A percentile compares a stretch with the other conserved stretches of the same genome.
Conservation (phyloP, 164 flowering plant species). For the Liriodendron chinense region DNA sequence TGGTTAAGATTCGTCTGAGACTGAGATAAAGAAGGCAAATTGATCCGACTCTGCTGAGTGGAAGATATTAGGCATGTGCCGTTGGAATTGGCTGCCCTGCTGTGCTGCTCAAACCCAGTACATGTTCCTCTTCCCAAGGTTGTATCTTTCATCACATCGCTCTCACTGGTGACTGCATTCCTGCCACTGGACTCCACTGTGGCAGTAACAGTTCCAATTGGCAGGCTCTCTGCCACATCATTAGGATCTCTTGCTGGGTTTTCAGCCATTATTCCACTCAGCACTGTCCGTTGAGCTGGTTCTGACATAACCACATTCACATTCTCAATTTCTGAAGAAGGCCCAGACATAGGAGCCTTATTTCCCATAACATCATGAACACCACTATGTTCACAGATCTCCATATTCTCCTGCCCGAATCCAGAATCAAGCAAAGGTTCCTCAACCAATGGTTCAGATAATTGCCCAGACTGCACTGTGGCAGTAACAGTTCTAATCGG, state of each 20-base stretch:
- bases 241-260: slow-evolving; percentile 1
- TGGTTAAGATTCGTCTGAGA: not conserved
- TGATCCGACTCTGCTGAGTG: not conserved
- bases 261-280: slow-evolving; percentile 13
- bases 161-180: not conserved
- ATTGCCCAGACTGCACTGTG: slow-evolving; percentile 20
- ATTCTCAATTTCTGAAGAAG: slow-evolving; percentile 14
- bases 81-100: not conserved
- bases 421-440: no score
- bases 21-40: slow-evolving; percentile 5
- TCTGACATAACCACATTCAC: slow-evolving; percentile 1
- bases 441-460: slow-evolving; percentile 20
- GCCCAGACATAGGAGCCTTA: slow-evolving; percentile 8
- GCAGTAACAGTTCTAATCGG: not conserved
- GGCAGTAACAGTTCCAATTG: not conserved
- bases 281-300: not conserved
- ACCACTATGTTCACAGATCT: slow-evolving; percentile 9
- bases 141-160: slow-evolving; percentile 10
- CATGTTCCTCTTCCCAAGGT: slow-evolving; percentile 4
- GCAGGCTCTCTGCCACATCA: slow-evolving; percentile 1
- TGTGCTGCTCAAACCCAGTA: slow-evolving; percentile 11
- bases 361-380: slow-evolving; percentile 8
- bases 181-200: not conserved
- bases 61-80: not conserved
- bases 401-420: no score